Evolutionary conservation across 352 stramenopile genomes (phyloP), one percentile per base, ranked within the genome.

Genomic region (Achlya hypogyna): DNA sequence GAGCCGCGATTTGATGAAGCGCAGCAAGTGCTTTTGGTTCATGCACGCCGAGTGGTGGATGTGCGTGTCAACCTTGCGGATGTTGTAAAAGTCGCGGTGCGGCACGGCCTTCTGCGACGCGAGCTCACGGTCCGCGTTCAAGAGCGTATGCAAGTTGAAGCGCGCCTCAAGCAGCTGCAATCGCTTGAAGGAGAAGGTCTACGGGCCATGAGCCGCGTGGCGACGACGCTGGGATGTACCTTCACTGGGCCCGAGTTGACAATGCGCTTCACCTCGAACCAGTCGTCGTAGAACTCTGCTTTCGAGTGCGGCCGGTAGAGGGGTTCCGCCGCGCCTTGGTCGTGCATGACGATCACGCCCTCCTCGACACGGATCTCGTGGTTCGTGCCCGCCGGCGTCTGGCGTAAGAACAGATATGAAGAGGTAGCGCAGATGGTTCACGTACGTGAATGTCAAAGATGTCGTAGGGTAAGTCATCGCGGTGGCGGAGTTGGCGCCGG

Each of bases 81-180:
- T 93, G 64, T 98, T 97, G 79, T 99, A 99, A 72, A 99, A 99
- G 71, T 99, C 96, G n/a, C 96, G 96, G 54, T 98, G 96, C 6
- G 98, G 91, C 42, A 99, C 87, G 32, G 87, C 88, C 74, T 97
- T 98, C 69, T 99, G 95, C 52, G 96, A 93, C 49, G 96, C 72
- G 18, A 97, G 77, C 74, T 99, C 96, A 0, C 89, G 86, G 34
- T 97, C 79, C n/a, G 86, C 89, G 77, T 99, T 99, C 14, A 99
- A 81, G 32, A 98, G 83, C 49, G 88, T 84, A 75, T 99, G 97
- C 65, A 98, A 87, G 62, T 98, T 97, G 74, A 98, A 99, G 29
- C 88, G 78, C 32, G 87, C 82, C 68, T 97, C 88, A 14, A 98
- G 72, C 38, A 98, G 65, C 71, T 97, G 76, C 60, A 96, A 73